These are phyloP conservation scores for Plantago major DNA, from an alignment of 257 asterid species.

Conservation along the genomic window DNA sequence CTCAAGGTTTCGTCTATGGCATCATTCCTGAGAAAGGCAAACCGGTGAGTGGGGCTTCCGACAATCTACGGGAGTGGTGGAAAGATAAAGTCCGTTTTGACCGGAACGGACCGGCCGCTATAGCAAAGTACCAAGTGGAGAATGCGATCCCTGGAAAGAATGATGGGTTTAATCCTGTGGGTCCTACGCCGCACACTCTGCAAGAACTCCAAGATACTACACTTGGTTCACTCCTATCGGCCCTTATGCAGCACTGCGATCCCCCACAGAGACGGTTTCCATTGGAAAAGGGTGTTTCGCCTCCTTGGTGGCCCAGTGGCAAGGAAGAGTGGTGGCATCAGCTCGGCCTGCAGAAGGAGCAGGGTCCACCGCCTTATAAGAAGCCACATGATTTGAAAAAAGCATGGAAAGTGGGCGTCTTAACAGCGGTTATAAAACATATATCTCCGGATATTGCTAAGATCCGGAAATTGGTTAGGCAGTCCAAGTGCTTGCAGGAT, in stretches of 20 bases:
- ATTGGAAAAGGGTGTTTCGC: slow-evolving; percentile 72
- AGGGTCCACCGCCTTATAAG: slow-evolving; percentile 77
- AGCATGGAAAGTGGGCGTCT: slow-evolving; percentile 82
- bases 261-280: slow-evolving; percentile 94
- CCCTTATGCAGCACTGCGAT: slow-evolving; percentile 87
- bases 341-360: slow-evolving; percentile 60
- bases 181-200: slow-evolving; percentile 73
- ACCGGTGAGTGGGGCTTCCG: slow-evolving; percentile 89
- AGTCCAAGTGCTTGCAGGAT: slow-evolving; percentile 83
- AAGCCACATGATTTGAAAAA: slow-evolving; percentile 89
- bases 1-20: slow-evolving; percentile 91
- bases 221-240: slow-evolving; percentile 73
- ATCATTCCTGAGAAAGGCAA: slow-evolving; percentile 92
- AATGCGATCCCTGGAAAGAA: slow-evolving; percentile 37
- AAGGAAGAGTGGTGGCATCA: slow-evolving; percentile 89
- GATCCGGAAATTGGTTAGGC: slow-evolving; percentile 78
- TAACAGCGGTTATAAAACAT: slow-evolving; percentile 83
- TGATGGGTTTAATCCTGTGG: slow-evolving; percentile 36
- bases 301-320: slow-evolving; percentile 96
- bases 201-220: slow-evolving; percentile 92
- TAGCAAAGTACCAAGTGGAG: slow-evolving; percentile 56
- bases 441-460: slow-evolving; percentile 80
- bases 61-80: slow-evolving; percentile 92
- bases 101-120: slow-evolving; percentile 83
- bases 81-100: slow-evolving; percentile 83